Evolutionary conservation across 495 filamentous ascomycete species (phyloP), one percentile per base, ranked within the genome.

Genomic region (Neurospora sp.): DNA sequence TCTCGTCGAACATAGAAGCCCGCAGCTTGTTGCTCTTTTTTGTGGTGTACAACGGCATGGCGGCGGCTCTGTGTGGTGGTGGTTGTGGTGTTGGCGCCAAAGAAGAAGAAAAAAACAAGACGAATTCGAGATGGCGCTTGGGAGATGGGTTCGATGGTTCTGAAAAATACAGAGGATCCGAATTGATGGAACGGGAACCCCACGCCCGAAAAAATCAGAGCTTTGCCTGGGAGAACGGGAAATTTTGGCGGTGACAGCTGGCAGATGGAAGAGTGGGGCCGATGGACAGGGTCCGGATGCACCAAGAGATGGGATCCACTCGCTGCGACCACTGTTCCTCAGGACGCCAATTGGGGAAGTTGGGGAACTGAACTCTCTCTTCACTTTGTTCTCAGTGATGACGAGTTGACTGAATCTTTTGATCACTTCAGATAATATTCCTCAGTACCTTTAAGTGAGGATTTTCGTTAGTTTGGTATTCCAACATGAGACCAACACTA

Each of bases 241-340:
- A 82, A 80, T 82, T 84, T 85, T 84, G 80, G 84, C 84, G 84
- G 84, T 84, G 72, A 75, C 12, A 37, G 9, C 8, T 38, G 84
- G 84, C 84, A 86, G 80, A 82, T 81, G 76, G 10, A 20, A 41
- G 37, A 70, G 73, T 70, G 73, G 69, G 22, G n/a, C 31, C 3
- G 11, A 20, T 53, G 35, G 41, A 35, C 53, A 65, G 27, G 48
- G 53, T 35, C 14, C n/a, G 11, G 48, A 59, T 59, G 48, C 20
- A 59, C 48, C 53, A 65, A 35, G 53, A 65, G 7, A 65, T 8
- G 31, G 53, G 53, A 1, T 37, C 53, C 53, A 65, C 53, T 31
- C 5, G 12, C 6, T 61, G 53, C 53, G 53, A 61, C 53, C 53
- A 61, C 12, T 61, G 53, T 61, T 61, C 53, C 53, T 65, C 27